Evolutionary conservation across 495 filamentous ascomycete genomes (phyloP), one percentile per base, ranked within the genome.

Genomic region (Chlorociboria aeruginascens): DNA sequence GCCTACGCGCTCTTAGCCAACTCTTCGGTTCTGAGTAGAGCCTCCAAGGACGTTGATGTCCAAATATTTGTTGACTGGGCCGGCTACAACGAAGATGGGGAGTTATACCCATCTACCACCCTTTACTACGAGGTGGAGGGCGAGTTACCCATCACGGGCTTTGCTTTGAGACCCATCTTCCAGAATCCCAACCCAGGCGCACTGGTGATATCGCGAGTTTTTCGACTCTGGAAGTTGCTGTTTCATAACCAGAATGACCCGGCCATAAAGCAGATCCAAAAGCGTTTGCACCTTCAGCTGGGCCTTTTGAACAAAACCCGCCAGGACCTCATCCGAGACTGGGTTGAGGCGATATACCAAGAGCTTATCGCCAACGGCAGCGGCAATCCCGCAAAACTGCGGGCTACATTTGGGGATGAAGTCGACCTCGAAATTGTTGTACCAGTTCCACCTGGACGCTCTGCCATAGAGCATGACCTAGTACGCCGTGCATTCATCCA

Each of bases 401-500:
- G n/a, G n/a, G n/a, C n/a, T n/a, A n/a, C n/a, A n/a, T n/a, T n/a
- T n/a, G n/a, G n/a, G n/a, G n/a, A n/a, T n/a, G n/a, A n/a, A n/a
- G 32, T 8, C 8, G 32, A 34, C 32, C 7, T 34, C 12, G 32
- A 34, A 12, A 34, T 34, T 12, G 32, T 34, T 34, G 32, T 34
- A 8, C 7, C 32, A 12, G 32, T 34, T 34, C 32, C 32, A 34
- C 32, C 32, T 8, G 32, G 32, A 7, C 32, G 32, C 12, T 34
- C 32, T 34, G 32, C 12, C 12, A 7, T 34, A 12, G 12, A 8
- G 8, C 32, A 34, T 12, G 32, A 34, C 32, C 8, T 37, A 46
- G 44, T 46, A 16, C 47, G 33, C 31, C 14, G 44, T 20, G 47
- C 40, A 9, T 50, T 50, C 14, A 34, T 50, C 6, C 47, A 44